Base-by-base conservation (phyloP, 768 basidiomycete species). In the Melanogaster broomeanus region DNA sequence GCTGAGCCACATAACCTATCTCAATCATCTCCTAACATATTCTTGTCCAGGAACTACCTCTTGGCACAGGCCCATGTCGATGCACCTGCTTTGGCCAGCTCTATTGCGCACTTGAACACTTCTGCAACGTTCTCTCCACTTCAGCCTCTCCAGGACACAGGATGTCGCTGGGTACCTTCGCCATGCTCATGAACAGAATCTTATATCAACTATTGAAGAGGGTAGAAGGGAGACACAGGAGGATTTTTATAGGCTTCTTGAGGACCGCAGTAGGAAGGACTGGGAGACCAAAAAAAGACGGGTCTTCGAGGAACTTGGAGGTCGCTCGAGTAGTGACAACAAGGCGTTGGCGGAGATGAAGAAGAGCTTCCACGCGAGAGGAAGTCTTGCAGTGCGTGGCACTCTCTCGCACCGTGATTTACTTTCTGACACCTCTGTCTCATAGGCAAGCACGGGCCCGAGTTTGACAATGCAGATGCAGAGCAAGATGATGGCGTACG, bases 401-500 rank as follows among this genome's bases (percentile, higher is more conserved):
- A 8, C 45, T 34, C 11, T 13, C 37, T 39, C 37, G 18, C 35
- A 18, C 5, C 1, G 3, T 19, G 4, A 42, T 49, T 22, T 33
- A 12, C 7, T 18, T 37, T 52, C 53, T 61, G 34, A 66, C 11
- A 22, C 35, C 11, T 42, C 24, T 19, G 22, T 6, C 50, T 35
- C 42, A 11, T 53, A 78, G 73, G 65, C 77, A 39, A 73, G 74
- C 48, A 70, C 75, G 1, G 73, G 77, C 1, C 83, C 87, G 1
- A 83, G 77, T 52, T 70, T 86, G 19, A 83, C 78, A 13, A 67
- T 90, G 35, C 88, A 91, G 63, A 89, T 89, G 87, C 93, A 95
- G 68, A 84, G 80, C 70, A 91, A 90, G 71, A 94, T 98, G 94
- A 92, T 98, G 88, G 86, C 84, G 12, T 99, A 98, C 67, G 90